phyloP scores from a whole-genome alignment of 495 filamentous ascomycete genomes.

The Cercophora sp. region DNA sequence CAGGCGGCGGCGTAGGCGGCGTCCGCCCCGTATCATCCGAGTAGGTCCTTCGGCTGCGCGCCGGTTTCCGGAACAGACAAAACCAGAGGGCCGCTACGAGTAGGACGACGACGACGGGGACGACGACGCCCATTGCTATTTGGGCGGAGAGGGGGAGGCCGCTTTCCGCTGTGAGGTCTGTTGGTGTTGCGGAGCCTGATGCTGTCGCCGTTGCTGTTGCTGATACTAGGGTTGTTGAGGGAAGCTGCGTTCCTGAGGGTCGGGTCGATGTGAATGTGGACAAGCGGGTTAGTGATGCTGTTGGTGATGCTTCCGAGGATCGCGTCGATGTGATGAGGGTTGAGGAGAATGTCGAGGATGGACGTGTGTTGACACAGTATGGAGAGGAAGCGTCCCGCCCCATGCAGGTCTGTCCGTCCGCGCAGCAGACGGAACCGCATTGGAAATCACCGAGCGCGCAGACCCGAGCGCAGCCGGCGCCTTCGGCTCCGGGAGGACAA shows the following conservation, averaged over 20 bases:
- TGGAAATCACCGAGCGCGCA: slow-evolving; percentile 24
- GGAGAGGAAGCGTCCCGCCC: slow-evolving; percentile 11
- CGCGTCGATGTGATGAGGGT: background rate
- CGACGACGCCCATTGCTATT: slow-evolving; percentile 11
- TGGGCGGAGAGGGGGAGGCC: slow-evolving; percentile 10
- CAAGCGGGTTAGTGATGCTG: background rate
- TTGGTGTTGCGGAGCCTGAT: background rate
- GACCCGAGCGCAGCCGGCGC: slow-evolving; percentile 14
- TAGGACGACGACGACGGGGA: slow-evolving; percentile 10
- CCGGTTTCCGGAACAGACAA: slow-evolving; percentile 7
- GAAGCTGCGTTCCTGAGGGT: background rate
- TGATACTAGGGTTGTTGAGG: background rate
- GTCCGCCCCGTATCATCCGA: background rate
- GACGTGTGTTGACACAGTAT: slow-evolving; percentile 10
- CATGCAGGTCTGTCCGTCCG: slow-evolving; percentile 17
- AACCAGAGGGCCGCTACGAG: slow-evolving; percentile 11
- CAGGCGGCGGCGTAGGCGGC: background rate
- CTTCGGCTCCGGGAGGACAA: slow-evolving; percentile 13
- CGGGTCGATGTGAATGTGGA: background rate
- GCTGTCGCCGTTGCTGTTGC: background rate
- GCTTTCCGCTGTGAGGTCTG: background rate
- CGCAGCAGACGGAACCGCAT: slow-evolving; percentile 23
- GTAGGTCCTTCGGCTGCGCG: slow-evolving; percentile 1
- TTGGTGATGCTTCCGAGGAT: background rate
- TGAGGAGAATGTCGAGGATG: background rate